Conservation (phyloP, 2,329 filamentous ascomycete genomes). For the Diaporthe eres region DNA sequence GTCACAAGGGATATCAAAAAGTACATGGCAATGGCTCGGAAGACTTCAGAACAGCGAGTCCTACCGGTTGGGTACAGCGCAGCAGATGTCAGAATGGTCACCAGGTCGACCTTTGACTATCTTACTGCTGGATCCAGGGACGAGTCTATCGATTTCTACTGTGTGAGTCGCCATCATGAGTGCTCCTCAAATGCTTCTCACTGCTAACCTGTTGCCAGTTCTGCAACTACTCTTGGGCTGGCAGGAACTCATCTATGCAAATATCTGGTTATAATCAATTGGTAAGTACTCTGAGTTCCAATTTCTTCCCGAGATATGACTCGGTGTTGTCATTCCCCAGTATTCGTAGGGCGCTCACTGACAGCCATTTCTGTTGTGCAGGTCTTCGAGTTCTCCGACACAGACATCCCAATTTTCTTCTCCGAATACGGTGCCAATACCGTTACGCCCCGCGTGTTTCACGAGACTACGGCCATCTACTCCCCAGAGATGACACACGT, state of each 20-base stretch:
- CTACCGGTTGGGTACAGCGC: constrained; percentile 33
- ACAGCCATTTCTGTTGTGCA: neutral
- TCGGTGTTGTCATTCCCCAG: neutral
- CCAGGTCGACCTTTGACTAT: constrained; percentile 18
- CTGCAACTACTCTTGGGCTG: constrained; percentile 72
- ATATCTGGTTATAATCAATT: constrained; percentile 62
- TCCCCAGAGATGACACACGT: constrained; percentile 66
- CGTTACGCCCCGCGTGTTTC: constrained; percentile 64
- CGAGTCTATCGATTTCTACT: constrained; percentile 31
- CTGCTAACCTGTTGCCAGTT: constrained; percentile 46
- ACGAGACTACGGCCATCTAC: constrained; percentile 70
- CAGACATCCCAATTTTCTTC: constrained; percentile 72
- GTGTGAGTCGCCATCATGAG: neutral
- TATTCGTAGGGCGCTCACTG: neutral
- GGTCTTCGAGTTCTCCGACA: constrained; percentile 64
- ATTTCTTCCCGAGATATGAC: too few species aligned
- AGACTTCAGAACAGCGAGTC: constrained; percentile 14
- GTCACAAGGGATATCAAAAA: constrained; percentile 46
- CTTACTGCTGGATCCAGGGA: constrained; percentile 25
- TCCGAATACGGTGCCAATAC: constrained; percentile 71
- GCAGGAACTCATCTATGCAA: constrained; percentile 61
- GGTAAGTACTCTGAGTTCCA: constrained; percentile 21
- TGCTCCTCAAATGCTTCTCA: too few species aligned
- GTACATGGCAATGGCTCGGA: constrained; percentile 42
- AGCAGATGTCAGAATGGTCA: neutral